Conservation (phyloP, 257 asterid genomes). For the Lycium barbarum region DNA sequence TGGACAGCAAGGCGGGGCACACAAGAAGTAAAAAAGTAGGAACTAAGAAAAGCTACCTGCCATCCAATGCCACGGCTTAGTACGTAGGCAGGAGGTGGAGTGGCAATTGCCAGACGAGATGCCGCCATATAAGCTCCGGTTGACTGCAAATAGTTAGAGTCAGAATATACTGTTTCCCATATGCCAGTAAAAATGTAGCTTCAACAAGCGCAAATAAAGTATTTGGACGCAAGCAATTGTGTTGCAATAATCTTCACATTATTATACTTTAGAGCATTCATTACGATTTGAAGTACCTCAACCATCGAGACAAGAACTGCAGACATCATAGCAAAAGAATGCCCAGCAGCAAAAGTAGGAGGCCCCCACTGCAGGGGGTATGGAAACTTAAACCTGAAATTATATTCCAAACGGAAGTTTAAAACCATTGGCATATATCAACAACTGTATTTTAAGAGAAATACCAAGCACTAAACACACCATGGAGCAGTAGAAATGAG, state of each 20-base stretch:
- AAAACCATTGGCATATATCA: slow-evolving; percentile 12
- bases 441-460: not conserved
- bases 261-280: not conserved
- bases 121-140: slow-evolving; percentile 97
- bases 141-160: slow-evolving; percentile 62
- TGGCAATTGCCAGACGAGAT: slow-evolving; percentile 97
- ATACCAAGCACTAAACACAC: slow-evolving; percentile 46
- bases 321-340: slow-evolving; percentile 95
- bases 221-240: not conserved
- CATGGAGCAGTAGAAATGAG: slow-evolving; percentile 94
- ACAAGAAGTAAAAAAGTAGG: slow-evolving; percentile 8
- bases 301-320: slow-evolving; percentile 99
- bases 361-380: slow-evolving; percentile 99
- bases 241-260: not conserved
- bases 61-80: slow-evolving; percentile 99
- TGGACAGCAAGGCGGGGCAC: not conserved
- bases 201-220: not conserved
- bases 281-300: slow-evolving; percentile 61
- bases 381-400: slow-evolving; percentile 87
- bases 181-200: not conserved
- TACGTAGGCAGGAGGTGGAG: slow-evolving; percentile 99
- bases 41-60: slow-evolving; percentile 63
- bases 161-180: slow-evolving; percentile 11
- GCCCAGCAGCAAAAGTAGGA: slow-evolving; percentile 94
- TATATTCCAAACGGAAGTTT: slow-evolving; percentile 24